Conservation (phyloP, 768 basidiomycete species). For the Mycena filopes region DNA sequence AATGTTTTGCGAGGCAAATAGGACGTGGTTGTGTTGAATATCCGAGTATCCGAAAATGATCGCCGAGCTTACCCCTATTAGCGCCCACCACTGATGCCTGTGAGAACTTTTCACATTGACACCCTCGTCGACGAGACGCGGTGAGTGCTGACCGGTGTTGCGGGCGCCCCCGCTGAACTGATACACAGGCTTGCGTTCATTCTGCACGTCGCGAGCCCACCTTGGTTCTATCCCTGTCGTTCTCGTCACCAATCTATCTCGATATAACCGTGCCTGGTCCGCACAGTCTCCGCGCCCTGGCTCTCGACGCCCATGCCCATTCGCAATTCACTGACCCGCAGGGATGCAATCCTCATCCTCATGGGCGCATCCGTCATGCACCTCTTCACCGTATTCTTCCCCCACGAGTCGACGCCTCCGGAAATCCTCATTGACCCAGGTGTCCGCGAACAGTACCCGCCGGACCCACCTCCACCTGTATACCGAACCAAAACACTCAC, state of each 20-base stretch:
- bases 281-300: background rate
- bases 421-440: conserved; percentile 25
- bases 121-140: too few relatives aligned
- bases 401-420: conserved; percentile 14
- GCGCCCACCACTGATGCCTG: too few relatives aligned
- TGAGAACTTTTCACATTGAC: too few relatives aligned
- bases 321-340: conserved; percentile 56
- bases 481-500: conserved; percentile 19
- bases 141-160: too few relatives aligned
- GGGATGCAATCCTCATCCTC: conserved; percentile 70
- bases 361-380: conserved; percentile 69
- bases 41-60: too few relatives aligned
- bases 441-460: conserved; percentile 15
- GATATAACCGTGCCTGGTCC: conserved; percentile 4
- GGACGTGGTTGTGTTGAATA: too few relatives aligned
- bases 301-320: conserved; percentile 44
- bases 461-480: conserved; percentile 24
- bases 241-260: background rate
- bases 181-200: too few relatives aligned
- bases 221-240: background rate
- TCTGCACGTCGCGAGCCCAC: background rate
- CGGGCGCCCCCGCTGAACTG: too few relatives aligned
- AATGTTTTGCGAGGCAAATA: too few relatives aligned
- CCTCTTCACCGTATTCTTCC: conserved; percentile 56
- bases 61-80: too few relatives aligned